Base-by-base conservation (phyloP, 2,329 filamentous ascomycete genomes). In the Exophiala lecanii-corni region DNA sequence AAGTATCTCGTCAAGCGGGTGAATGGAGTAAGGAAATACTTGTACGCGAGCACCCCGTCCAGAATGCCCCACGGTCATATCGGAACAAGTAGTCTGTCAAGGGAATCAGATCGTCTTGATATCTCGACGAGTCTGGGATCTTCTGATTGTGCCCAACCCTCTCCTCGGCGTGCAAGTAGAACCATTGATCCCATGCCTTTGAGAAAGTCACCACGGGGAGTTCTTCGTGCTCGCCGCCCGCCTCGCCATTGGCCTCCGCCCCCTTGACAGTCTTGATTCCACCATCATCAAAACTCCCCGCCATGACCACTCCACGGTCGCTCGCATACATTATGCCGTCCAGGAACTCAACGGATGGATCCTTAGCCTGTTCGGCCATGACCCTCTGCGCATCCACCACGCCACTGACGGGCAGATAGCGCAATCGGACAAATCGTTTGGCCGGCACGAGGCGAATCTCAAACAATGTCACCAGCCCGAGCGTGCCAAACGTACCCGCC, bases 61-160 rank as follows among this genome's bases (percentile, higher is more conserved):
- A 84, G 61, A 84, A 84, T 0, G 73, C 78, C 9, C 77, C 80
- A 2, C 81, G 68, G 55, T 84, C 79, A 55, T 83, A 68, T 4
- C 66, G 63, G 54, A 67, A 67, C 15, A 66, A 54, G 36, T 66
- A 67, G 49, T 64, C 61, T 6, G 52, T 51, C 2, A 65, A 47
- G 3, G 64, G 63, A 39, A 66, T 58, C 41, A 55, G 25, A 23
- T 56, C 54, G 9, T 39, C 6, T 12, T 26, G 23, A 26, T 7
- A 6, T 12, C 12, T 6, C 12, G 23, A 26, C 7, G 7, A 7
- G 23, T 7, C 23, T 12, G 6, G 6, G 23, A 12, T 12, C 23
- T 26, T 26, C 7, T 7, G 23, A 12, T 12, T 26, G 23, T 12
- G 6, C 23, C 6, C 23, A 6, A 26, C 12, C 23, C 23, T 26